phyloP scores from a whole-genome alignment of 2,329 filamentous ascomycete species.

The Sclerotinia sclerotiorum region DNA sequence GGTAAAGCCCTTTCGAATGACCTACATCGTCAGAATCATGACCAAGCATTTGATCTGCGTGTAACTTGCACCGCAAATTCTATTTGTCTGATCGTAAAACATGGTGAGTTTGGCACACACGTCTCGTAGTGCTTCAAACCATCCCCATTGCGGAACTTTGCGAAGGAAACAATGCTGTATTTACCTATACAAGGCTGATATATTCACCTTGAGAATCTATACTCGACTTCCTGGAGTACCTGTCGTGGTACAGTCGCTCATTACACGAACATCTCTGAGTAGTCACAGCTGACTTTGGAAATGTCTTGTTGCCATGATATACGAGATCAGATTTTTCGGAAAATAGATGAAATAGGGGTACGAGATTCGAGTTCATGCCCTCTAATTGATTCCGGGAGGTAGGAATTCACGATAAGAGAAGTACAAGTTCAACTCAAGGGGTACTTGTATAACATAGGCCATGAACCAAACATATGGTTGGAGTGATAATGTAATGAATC shows the following conservation, averaged over 20 bases:
- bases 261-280: background rate
- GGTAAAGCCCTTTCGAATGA: background rate
- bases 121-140: background rate
- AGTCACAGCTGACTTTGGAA: background rate
- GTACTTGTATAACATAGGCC: background rate
- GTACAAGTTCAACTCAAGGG: background rate
- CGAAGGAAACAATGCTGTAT: background rate
- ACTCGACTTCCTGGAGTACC: background rate
- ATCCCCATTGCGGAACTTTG: background rate
- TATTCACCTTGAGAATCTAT: background rate
- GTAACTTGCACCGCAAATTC: background rate
- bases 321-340: background rate
- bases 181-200: background rate
- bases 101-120: background rate
- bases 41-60: too few relatives aligned
- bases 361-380: background rate
- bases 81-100: background rate
- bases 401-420: constrained; percentile 1
- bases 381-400: background rate
- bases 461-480: background rate
- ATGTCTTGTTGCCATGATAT: background rate
- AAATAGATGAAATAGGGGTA: background rate
- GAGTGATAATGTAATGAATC: background rate
- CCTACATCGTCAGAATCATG: background rate
- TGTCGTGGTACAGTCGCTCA: background rate